A percentile compares a stretch with the other conserved stretches of the same genome.
phyloP scores from a whole-genome alignment of 2,329 filamentous ascomycete genomes.

The Ophiocordyceps camponoti-saundersi region DNA sequence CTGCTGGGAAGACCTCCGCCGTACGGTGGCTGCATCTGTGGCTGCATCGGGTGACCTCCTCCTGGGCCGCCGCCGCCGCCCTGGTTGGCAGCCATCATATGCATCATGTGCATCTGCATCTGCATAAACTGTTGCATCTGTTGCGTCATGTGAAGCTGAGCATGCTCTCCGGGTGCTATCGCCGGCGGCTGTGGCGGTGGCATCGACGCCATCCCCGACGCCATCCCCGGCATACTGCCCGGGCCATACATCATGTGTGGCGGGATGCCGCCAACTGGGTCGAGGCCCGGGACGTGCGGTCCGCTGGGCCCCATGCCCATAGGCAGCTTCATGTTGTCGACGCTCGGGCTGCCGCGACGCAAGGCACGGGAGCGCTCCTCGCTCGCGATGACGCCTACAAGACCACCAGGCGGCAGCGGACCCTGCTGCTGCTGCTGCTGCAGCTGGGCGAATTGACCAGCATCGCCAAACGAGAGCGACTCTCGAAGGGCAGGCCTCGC shows the following conservation, averaged over 20 bases:
- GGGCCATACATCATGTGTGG: constrained; percentile 22
- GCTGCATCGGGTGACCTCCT: constrained; percentile 11
- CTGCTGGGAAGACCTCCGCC: constrained; percentile 11
- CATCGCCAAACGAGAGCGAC: constrained; percentile 52
- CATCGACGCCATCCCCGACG: constrained; percentile 5
- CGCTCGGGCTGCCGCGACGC: constrained; percentile 61
- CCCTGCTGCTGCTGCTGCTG: constrained; percentile 11
- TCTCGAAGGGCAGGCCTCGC: constrained; percentile 59
- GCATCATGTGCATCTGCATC: constrained; percentile 92
- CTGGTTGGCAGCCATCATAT: constrained; percentile 46
- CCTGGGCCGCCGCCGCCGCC: constrained; percentile 3
- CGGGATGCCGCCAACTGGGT: constrained; percentile 31
- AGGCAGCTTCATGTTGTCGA: constrained; percentile 26
- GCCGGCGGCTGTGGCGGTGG: constrained; percentile 19
- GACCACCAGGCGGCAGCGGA: constrained; percentile 49
- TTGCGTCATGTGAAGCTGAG: constrained; percentile 64
- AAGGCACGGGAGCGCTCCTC: constrained; percentile 68
- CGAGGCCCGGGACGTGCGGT: constrained; percentile 23
- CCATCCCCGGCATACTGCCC: constrained; percentile 10
- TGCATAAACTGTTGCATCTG: constrained; percentile 82
- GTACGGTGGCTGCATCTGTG: constrained; percentile 12
- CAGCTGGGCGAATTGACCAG: constrained; percentile 17
- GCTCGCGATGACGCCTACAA: constrained; percentile 75
- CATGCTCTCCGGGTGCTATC: constrained; percentile 48
- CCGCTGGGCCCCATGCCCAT: constrained; percentile 16